Base-by-base conservation (phyloP, 441 rosid genomes). In the Lepidium campestre region DNA sequence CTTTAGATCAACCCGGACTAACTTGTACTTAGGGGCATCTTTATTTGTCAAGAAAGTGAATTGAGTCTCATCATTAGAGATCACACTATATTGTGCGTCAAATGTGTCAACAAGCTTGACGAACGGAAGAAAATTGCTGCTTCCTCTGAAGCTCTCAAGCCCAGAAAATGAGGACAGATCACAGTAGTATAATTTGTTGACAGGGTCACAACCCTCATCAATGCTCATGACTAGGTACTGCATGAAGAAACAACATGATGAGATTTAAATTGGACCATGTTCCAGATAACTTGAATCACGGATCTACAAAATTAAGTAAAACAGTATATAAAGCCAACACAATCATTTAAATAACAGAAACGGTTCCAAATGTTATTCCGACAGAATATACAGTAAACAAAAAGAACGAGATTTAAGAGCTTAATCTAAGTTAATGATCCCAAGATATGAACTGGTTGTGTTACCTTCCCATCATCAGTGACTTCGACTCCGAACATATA, bases 41-140 rank as follows among this genome's bases (percentile, higher is more conserved):
- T 88, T 89, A 54, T 94, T 91, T 10, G 98, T 94, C 44, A 76
- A 68, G 70, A 91, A 91, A 71, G 98, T 94, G 70, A 94, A 94
- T 20, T 76, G 17, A 6, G 90, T 78, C 57, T 62, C 97, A 81
- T 94, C 99, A 78, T 94, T 91, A 53, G 98, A 86, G 76, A 90
- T 49, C 10, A 63, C 84, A 11, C 10, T 23, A 75, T 91, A 94
- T 48, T 76, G 81, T 0, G 97, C 98, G 6, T 83, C 94, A 62
- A 89, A 71, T 35, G 60, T 58, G 77, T 94, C 98, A 13, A 94
- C 22, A 35, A 94, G 87, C 85, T 88, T 94, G 36, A 75, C 23
- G 67, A 90, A 94, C 15, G 98, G 94, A 47, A 94, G 94, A 22
- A 72, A 75, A 47, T 56, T 72, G 60, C 70, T 79, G 77, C 78